Conservation (phyloP, 2,329 filamentous ascomycete genomes). For the Hypoxylon sp. region DNA sequence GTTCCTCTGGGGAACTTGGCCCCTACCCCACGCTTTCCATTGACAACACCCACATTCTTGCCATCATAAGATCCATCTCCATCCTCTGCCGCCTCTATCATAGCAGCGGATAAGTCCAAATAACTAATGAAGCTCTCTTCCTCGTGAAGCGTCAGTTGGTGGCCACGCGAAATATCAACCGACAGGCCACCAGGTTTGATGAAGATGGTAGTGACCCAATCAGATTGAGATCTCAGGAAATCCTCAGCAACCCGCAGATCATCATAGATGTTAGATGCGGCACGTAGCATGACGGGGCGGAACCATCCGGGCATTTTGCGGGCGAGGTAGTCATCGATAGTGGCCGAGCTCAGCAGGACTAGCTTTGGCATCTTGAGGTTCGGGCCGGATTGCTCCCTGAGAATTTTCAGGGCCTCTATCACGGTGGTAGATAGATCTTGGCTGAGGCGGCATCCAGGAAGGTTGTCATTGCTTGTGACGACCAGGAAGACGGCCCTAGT, state of each 20-base stretch:
- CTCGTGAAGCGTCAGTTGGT: constrained; percentile 56
- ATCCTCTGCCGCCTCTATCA: constrained; percentile 62
- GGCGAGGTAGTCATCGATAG: constrained; percentile 56
- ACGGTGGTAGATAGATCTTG: constrained; percentile 55
- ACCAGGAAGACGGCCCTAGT: constrained; percentile 57
- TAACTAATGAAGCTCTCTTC: constrained; percentile 58
- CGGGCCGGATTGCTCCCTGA: constrained; percentile 34
- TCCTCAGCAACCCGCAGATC: constrained; percentile 56
- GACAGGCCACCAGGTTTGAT: constrained; percentile 59
- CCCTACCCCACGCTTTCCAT: constrained; percentile 43
- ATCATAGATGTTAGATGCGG: constrained; percentile 56
- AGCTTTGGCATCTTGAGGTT: constrained; percentile 54
- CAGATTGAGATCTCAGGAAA: constrained; percentile 54
- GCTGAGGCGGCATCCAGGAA: constrained; percentile 56
- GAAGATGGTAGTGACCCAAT: constrained; percentile 57
- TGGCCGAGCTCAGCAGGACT: constrained; percentile 59
- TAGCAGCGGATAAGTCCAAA: constrained; percentile 60
- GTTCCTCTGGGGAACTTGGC: constrained; percentile 55
- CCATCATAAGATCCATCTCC: constrained; percentile 47
- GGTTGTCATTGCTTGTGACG: constrained; percentile 59
- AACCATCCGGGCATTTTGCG: constrained; percentile 49
- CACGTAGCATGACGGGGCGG: constrained; percentile 48
- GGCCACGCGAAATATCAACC: constrained; percentile 56
- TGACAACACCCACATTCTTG: constrained; percentile 49
- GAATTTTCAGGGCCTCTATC: constrained; percentile 53